Evolutionary conservation across 73 alveolate species (phyloP).

Genomic region (Diophrys sp.): DNA sequence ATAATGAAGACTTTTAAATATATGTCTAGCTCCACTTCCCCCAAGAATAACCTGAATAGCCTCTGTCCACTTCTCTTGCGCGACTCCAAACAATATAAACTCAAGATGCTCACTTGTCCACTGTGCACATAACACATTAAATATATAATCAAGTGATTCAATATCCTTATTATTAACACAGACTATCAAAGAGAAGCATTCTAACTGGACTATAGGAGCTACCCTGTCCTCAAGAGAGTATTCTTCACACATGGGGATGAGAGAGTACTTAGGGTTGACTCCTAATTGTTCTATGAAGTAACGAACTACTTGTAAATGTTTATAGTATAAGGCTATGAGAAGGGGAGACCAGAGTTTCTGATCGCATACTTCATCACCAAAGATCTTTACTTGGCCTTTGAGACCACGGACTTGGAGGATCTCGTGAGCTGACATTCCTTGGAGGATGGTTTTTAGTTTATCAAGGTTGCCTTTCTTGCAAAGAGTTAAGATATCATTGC

Average conservation of each 20-base stretch:
- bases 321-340: slow-evolving; percentile 25
- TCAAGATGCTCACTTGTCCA: slow-evolving; percentile 25
- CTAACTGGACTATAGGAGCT: not conserved
- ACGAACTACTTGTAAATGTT: slow-evolving; percentile 10
- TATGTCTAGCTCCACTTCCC: slow-evolving; percentile 21
- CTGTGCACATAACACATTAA: slow-evolving; percentile 10
- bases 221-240: not conserved
- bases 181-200: slow-evolving; percentile 20
- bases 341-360: slow-evolving; percentile 19
- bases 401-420: no score
- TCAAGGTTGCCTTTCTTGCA: no score
- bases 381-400: not conserved
- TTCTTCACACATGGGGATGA: not conserved
- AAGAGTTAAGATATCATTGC: no score
- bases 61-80: slow-evolving; percentile 23
- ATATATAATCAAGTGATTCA: slow-evolving; percentile 18
- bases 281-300: slow-evolving; percentile 10
- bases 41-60: slow-evolving; percentile 18
- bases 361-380: not conserved
- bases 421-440: no score
- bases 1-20: slow-evolving; percentile 18
- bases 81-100: slow-evolving; percentile 14
- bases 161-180: slow-evolving; percentile 25
- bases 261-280: slow-evolving; percentile 26
- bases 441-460: no score